Conservation (phyloP, 2,329 filamentous ascomycete genomes). For the Epichloe sylvatica region DNA sequence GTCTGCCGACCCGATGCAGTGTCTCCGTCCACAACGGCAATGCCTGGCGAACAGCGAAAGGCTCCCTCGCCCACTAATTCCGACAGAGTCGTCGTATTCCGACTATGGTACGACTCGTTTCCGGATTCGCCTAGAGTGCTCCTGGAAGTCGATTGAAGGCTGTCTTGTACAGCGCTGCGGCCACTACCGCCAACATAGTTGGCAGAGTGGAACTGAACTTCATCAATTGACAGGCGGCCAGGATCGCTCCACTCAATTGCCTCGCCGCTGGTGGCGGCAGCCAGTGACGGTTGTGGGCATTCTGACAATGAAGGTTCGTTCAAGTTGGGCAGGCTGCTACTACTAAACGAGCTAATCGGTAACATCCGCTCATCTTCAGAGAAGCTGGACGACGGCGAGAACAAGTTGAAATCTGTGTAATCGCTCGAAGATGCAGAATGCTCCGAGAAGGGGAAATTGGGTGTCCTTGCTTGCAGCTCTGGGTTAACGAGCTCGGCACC, state of each 20-base stretch:
- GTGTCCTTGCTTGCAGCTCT: conserved; percentile 2
- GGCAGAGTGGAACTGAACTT: not conserved
- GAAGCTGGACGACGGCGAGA: conserved; percentile 34
- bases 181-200: not conserved
- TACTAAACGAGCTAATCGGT: conserved; percentile 12
- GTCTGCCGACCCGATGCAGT: not conserved
- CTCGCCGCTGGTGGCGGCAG: not conserved
- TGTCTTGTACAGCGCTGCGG: not conserved
- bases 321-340: conserved; percentile 4
- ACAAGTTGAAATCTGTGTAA: conserved; percentile 43
- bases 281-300: not conserved
- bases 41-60: not conserved
- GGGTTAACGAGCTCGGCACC: conserved; percentile 4
- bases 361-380: conserved; percentile 34
- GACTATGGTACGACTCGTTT: not conserved
- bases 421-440: conserved; percentile 13
- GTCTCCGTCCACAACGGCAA: not conserved
- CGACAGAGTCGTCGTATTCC: not conserved
- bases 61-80: not conserved
- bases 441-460: conserved; percentile 26
- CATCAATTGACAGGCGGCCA: not conserved
- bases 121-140: not conserved
- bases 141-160: not conserved
- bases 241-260: not conserved
- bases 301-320: conserved; percentile 3